Evolutionary conservation across 306 rosid species (phyloP).

Genomic region (Clitoria ternatea): DNA sequence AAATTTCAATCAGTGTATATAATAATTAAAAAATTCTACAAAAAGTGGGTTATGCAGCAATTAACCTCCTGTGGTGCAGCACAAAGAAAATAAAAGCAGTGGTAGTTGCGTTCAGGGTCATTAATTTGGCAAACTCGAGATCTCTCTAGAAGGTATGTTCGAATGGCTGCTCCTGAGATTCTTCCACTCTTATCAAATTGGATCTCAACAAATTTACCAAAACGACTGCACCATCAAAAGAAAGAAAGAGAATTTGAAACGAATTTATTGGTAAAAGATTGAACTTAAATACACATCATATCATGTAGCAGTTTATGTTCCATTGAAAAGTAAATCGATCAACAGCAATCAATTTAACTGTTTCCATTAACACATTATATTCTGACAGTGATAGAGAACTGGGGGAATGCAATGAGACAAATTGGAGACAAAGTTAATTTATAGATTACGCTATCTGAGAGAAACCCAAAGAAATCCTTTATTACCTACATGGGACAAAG

Average conservation of each 20-base stretch:
- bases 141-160: slow-evolving; percentile 96
- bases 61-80: slow-evolving; percentile 98
- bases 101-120: slow-evolving; percentile 98
- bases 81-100: slow-evolving; percentile 97
- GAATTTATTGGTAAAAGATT: neutral
- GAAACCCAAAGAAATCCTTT: slow-evolving; percentile 10
- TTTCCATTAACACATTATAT: neutral
- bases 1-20: slow-evolving; percentile 24
- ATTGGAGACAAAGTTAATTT: slow-evolving; percentile 13
- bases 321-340: slow-evolving; percentile 16
- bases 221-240: slow-evolving; percentile 65
- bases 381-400: slow-evolving; percentile 9
- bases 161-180: slow-evolving; percentile 97
- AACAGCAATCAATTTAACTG: neutral
- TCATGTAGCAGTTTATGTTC: neutral
- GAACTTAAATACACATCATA: slow-evolving; percentile 6
- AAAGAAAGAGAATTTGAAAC: slow-evolving; percentile 29
- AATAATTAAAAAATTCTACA: slow-evolving; percentile 11
- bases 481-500: slow-evolving; percentile 15
- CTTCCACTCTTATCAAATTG: slow-evolving; percentile 97
- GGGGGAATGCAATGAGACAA: slow-evolving; percentile 19
- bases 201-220: slow-evolving; percentile 97
- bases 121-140: slow-evolving; percentile 99
- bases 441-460: neutral
- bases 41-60: slow-evolving; percentile 19